These are phyloP conservation scores for Termitomyces sp. DNA, from an alignment of 768 basidiomycete genomes.

Conservation along the genomic window DNA sequence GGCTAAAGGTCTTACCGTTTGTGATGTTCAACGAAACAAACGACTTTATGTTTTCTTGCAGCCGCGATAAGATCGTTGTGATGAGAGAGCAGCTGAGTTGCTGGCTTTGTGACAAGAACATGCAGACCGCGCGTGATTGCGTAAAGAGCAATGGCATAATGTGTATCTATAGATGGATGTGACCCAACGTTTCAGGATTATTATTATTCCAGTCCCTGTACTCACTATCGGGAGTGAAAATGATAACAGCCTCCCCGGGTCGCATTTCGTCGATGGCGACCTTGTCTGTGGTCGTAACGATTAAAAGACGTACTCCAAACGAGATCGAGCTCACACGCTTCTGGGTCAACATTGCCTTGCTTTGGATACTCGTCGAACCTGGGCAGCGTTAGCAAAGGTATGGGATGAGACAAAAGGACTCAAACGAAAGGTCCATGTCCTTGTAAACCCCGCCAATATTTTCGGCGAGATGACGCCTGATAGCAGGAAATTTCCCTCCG, in stretches of 20 bases:
- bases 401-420: conserved; percentile 1
- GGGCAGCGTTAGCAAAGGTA: background rate
- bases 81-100: conserved; percentile 79
- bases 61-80: conserved; percentile 75
- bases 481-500: conserved; percentile 83
- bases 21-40: conserved; percentile 94
- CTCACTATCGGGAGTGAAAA: conserved; percentile 90
- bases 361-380: conserved; percentile 79
- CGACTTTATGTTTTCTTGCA: conserved; percentile 73
- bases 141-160: conserved; percentile 79
- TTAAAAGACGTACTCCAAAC: background rate
- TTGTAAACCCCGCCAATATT: conserved; percentile 85
- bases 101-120: conserved; percentile 91
- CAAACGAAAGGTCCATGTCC: conserved; percentile 81
- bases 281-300: conserved; percentile 55
- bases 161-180: conserved; percentile 50
- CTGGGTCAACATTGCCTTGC: conserved; percentile 59
- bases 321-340: conserved; percentile 62
- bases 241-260: conserved; percentile 84
- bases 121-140: conserved; percentile 84
- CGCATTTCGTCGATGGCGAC: conserved; percentile 70
- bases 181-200: background rate
- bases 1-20: conserved; percentile 50
- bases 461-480: conserved; percentile 71
- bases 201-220: background rate